A percentile compares a stretch with the other conserved stretches of the same genome.
Conservation (phyloP, 257 asterid genomes). For the Handroanthus guayacan region DNA sequence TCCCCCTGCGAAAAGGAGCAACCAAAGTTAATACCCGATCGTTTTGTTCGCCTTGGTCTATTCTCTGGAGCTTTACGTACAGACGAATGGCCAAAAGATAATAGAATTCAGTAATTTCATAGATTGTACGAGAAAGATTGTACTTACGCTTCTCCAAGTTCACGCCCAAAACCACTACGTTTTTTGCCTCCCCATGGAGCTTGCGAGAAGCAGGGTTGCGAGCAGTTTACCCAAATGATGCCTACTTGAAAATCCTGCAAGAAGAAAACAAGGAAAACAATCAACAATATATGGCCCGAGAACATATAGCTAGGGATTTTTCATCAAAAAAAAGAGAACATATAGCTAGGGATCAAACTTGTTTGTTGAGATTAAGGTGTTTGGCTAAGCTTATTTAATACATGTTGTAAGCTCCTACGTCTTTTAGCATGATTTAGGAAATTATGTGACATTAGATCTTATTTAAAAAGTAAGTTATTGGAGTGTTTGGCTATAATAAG, state of each 20-base stretch:
- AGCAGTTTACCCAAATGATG: slow-evolving; percentile 88
- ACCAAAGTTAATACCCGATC: too few species aligned
- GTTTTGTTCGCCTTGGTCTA: too few species aligned
- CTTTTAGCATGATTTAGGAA: too few species aligned
- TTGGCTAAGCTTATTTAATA: neutral
- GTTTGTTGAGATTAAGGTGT: slow-evolving; percentile 7
- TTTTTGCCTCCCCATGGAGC: slow-evolving; percentile 99
- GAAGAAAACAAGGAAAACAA: slow-evolving; percentile 14
- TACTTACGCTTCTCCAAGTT: slow-evolving; percentile 88
- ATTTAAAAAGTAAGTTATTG: too few species aligned
- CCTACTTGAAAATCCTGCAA: slow-evolving; percentile 88
- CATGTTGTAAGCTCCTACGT: too few species aligned
- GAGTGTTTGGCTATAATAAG: too few species aligned
- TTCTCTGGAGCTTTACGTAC: too few species aligned
- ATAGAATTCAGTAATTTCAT: too few species aligned
- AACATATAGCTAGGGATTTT: too few species aligned
- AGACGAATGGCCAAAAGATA: too few species aligned
- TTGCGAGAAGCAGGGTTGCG: slow-evolving; percentile 94
- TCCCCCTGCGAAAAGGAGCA: slow-evolving; percentile 56
- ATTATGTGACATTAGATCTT: too few species aligned
- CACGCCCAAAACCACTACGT: slow-evolving; percentile 97
- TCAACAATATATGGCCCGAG: neutral
- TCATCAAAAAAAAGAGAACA: too few species aligned
- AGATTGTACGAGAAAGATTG: neutral
- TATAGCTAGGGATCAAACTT: neutral